Conservation (phyloP, 192 early-diverging fungal genomes). For the Jimgerdemannia lactiflua region DNA sequence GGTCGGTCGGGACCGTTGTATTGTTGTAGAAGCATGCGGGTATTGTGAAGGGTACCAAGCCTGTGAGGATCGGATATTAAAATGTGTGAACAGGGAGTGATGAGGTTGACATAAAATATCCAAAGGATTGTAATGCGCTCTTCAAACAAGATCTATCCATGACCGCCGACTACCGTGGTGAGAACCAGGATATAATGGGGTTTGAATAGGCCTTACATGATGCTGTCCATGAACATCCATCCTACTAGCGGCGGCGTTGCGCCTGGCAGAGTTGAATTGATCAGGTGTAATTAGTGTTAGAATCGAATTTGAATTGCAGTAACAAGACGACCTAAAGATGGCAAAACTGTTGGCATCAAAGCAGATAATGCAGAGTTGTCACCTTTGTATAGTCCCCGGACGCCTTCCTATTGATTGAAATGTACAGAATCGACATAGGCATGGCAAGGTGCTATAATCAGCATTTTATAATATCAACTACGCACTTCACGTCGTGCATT, state of each 20-base stretch:
- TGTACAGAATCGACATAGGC: neutral
- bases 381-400: constrained; percentile 82
- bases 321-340: neutral
- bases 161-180: neutral
- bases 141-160: no score
- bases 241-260: constrained; percentile 90
- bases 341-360: neutral
- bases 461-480: neutral
- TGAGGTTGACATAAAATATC: neutral
- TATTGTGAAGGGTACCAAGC: constrained; percentile 84
- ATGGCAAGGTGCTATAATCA: constrained; percentile 5
- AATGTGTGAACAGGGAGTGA: neutral
- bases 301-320: neutral
- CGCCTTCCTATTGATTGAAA: constrained; percentile 52
- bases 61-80: constrained; percentile 32
- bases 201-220: constrained; percentile 39
- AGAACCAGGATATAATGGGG: neutral
- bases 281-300: neutral
- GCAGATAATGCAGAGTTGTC: constrained; percentile 1
- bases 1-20: constrained; percentile 53
- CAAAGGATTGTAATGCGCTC: neutral
- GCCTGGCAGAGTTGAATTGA: constrained; percentile 20
- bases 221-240: constrained; percentile 86
- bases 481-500: no score
- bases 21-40: constrained; percentile 63